Percentiles rank a stretch among this genome's conserved stretches.
phyloP scores from a whole-genome alignment of 2,329 filamentous ascomycete species.

The Fusarium longipes region DNA sequence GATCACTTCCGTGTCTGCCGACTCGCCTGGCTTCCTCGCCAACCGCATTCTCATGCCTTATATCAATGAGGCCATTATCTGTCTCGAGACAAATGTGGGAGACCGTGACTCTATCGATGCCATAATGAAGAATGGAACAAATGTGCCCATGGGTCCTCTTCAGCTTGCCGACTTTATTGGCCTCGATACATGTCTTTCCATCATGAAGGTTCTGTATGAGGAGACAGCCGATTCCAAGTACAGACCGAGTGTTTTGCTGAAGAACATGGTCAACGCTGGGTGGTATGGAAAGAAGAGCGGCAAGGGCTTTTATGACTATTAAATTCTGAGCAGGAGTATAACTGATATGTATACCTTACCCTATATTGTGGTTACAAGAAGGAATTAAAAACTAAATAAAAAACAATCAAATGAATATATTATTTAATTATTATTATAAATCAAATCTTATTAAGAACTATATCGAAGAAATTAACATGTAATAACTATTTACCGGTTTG shows the following conservation, averaged over 20 bases:
- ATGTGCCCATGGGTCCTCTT: conserved; percentile 97
- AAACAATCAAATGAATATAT: not conserved
- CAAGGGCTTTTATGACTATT: conserved; percentile 95
- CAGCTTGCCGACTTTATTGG: conserved; percentile 97
- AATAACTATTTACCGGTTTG: not conserved
- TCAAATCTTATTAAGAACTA: not conserved
- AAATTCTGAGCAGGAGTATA: not conserved
- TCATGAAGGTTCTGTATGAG: conserved; percentile 93
- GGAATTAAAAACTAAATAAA: not conserved
- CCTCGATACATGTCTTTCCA: conserved; percentile 92
- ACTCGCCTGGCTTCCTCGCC: conserved; percentile 92
- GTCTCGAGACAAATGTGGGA: conserved; percentile 92
- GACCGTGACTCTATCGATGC: conserved; percentile 90
- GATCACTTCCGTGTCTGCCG: conserved; percentile 85
- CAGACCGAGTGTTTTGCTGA: conserved; percentile 84
- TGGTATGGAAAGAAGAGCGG: conserved; percentile 98
- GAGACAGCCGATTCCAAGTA: conserved; percentile 98
- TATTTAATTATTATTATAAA: not conserved
- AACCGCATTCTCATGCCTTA: conserved; percentile 99
- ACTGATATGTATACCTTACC: not conserved
- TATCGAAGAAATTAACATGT: not conserved
- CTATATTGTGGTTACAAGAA: not conserved
- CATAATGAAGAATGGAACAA: conserved; percentile 99
- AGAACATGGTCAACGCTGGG: conserved; percentile 97
- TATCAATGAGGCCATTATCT: conserved; percentile 98